Conservation (phyloP, 2,329 filamentous ascomycete genomes). For the Ophiognomonia clavigignenti-juglandacearum region DNA sequence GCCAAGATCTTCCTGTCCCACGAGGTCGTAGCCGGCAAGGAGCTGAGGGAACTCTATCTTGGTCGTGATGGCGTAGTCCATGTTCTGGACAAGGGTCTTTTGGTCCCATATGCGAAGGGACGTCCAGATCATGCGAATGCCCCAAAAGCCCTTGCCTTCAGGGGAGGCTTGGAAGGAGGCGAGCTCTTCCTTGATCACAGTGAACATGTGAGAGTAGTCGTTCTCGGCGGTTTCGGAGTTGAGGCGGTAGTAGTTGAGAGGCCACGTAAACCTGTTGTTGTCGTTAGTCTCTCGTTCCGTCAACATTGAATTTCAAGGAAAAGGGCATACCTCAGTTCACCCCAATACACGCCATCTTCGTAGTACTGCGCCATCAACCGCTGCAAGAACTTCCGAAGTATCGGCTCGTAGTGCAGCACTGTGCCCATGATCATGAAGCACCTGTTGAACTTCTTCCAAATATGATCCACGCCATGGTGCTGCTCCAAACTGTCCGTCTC, state of each 20-base stretch:
- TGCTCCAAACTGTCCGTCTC: slow-evolving; percentile 70
- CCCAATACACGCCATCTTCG: slow-evolving; percentile 81
- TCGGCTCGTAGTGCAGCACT: slow-evolving; percentile 84
- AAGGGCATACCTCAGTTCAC: slow-evolving; percentile 59
- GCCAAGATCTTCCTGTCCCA: slow-evolving; percentile 80
- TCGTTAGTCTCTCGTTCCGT: background rate
- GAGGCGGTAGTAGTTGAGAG: slow-evolving; percentile 62
- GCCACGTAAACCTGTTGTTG: slow-evolving; percentile 59
- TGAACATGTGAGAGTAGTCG: slow-evolving; percentile 66
- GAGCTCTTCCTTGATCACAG: slow-evolving; percentile 72
- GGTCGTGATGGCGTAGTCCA: slow-evolving; percentile 81
- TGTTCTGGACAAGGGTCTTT: slow-evolving; percentile 66
- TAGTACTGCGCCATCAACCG: slow-evolving; percentile 66
- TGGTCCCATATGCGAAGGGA: slow-evolving; percentile 61
- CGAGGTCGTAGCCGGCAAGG: slow-evolving; percentile 83
- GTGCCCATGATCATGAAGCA: slow-evolving; percentile 71
- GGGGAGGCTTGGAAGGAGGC: slow-evolving; percentile 66
- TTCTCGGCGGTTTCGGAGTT: slow-evolving; percentile 61
- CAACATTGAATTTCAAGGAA: background rate
- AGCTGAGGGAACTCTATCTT: slow-evolving; percentile 76
- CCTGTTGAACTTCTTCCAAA: slow-evolving; percentile 77
- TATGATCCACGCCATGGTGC: slow-evolving; percentile 75
- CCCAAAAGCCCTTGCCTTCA: slow-evolving; percentile 76
- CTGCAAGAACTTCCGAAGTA: slow-evolving; percentile 72
- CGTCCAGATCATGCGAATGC: slow-evolving; percentile 81